Conservation (phyloP, 2,329 filamentous ascomycete genomes). For the Colletotrichum sp. region DNA sequence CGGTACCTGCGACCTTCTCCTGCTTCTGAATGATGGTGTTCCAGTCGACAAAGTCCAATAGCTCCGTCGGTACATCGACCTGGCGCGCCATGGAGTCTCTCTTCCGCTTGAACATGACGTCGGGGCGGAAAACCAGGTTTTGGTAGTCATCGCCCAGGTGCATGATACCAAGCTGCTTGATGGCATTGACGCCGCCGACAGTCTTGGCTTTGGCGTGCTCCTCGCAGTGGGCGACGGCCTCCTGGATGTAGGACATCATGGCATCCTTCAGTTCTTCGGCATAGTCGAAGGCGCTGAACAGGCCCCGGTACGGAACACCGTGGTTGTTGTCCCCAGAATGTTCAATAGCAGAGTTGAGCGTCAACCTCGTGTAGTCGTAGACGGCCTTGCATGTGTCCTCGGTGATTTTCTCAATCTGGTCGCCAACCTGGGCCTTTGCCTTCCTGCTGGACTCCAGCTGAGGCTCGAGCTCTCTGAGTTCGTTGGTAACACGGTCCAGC, state of each 20-base stretch:
- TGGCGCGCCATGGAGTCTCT: slow-evolving; percentile 82
- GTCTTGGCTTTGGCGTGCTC: slow-evolving; percentile 82
- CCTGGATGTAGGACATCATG: slow-evolving; percentile 87
- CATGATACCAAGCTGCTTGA: slow-evolving; percentile 85
- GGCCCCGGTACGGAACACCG: slow-evolving; percentile 83
- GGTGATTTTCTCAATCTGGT: slow-evolving; percentile 80
- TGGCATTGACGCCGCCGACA: slow-evolving; percentile 80
- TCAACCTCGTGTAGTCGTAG: slow-evolving; percentile 81
- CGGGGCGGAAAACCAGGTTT: slow-evolving; percentile 85
- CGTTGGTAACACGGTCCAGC: slow-evolving; percentile 79
- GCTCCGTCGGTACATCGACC: slow-evolving; percentile 84
- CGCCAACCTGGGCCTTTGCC: slow-evolving; percentile 78
- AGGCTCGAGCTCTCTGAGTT: slow-evolving; percentile 84
- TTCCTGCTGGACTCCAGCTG: slow-evolving; percentile 84
- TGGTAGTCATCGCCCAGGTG: slow-evolving; percentile 89
- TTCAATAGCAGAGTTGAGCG: slow-evolving; percentile 76
- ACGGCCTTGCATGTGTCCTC: slow-evolving; percentile 86
- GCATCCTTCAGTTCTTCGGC: slow-evolving; percentile 91
- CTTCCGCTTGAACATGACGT: slow-evolving; percentile 90
- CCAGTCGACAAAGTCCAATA: slow-evolving; percentile 94
- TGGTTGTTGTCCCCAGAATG: slow-evolving; percentile 79
- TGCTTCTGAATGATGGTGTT: slow-evolving; percentile 83
- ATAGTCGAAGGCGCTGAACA: slow-evolving; percentile 86
- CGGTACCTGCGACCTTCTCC: slow-evolving; percentile 92
- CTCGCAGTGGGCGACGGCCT: slow-evolving; percentile 80